A percentile compares a stretch with the other conserved stretches of the same genome.
phyloP scores from a whole-genome alignment of 2,329 filamentous ascomycete genomes.

The Phyllachora maydis region DNA sequence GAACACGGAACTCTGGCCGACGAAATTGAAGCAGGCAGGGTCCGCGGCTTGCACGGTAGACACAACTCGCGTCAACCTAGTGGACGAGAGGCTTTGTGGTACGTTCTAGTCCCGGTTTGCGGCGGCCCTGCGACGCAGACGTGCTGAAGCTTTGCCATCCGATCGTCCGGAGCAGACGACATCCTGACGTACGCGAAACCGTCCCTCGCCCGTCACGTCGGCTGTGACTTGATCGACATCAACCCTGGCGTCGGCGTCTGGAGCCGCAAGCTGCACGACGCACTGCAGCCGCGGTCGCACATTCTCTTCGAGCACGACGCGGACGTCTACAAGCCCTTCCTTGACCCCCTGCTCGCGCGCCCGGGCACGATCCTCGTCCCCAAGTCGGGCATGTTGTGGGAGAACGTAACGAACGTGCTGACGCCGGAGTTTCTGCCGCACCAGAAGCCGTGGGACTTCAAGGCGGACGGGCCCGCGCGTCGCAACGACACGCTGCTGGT shows the following conservation, averaged over 20 bases:
- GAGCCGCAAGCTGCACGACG: constrained; percentile 56
- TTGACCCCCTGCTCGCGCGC: constrained; percentile 32
- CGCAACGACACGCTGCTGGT: constrained; percentile 58
- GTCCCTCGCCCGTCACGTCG: constrained; percentile 46
- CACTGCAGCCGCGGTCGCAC: constrained; percentile 61
- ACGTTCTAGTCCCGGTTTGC: too few relatives aligned
- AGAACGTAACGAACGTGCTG: constrained; percentile 34
- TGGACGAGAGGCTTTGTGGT: too few relatives aligned
- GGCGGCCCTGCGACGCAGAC: too few relatives aligned
- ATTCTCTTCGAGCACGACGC: constrained; percentile 58
- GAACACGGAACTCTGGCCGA: too few relatives aligned
- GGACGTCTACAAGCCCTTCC: constrained; percentile 34
- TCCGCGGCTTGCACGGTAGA: too few relatives aligned
- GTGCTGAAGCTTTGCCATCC: too few relatives aligned
- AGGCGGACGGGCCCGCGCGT: constrained; percentile 18
- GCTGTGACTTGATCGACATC: constrained; percentile 73
- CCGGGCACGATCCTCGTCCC: constrained; percentile 27
- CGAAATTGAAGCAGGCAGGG: too few relatives aligned
- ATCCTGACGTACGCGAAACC: constrained; percentile 47
- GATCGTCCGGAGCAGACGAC: constrained; percentile 35
- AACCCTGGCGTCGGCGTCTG: constrained; percentile 65
- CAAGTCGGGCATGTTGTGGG: constrained; percentile 37
- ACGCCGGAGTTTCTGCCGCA: constrained; percentile 27
- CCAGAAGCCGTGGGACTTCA: constrained; percentile 21
- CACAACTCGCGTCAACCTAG: too few relatives aligned